Base-by-base conservation (phyloP, 2,329 filamentous ascomycete species). In the Gremmenia infestans region DNA sequence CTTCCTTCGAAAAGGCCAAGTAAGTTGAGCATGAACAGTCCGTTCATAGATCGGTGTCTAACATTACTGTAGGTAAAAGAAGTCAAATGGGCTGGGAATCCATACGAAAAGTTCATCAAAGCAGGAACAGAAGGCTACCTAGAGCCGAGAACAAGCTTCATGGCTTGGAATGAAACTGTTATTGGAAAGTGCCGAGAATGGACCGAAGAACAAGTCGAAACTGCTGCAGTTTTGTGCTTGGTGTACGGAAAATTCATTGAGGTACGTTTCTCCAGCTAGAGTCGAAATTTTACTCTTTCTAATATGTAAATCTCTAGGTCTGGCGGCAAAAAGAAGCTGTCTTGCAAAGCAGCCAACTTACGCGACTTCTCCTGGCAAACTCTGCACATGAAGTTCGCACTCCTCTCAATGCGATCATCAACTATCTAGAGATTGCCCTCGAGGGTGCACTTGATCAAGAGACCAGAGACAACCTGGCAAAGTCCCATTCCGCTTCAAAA, bases 371-470 rank as follows among this genome's bases (percentile, higher is more conserved):
- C 1, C 76, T 96, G 22, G 89, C 91, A 4, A 96, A 96, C 62
- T 95, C 91, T 0, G 91, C 91, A 0, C 92, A 96, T 61, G 91
- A 96, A 74, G 90, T 96, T 8, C 86, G 92, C 50, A 96, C 91
- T 0, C 91, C 91, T 0, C 74, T 96, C 2, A 96, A 96, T 66
- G 91, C 91, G 15, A 96, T 96, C 66, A 95, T 96, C 72, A 96
- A 96, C 65, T 96, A 95, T 63, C 80, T 96, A 1, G 91, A 96
- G 64, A 96, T 96, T 61, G 91, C 91, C 0, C 74, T 96, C 1
- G 91, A 96, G 72, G 90, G 91, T 0, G 75, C 78, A 0, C 75
- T 96, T 3, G 91, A 96, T 60, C 76, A 82, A 15, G 91, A 96
- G 67, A 96, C 89, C 0, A 79, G 92, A 19, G 91, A 96, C 5